Conservation (phyloP, 2,329 filamentous ascomycete genomes). For the Monosporascus ibericus region DNA sequence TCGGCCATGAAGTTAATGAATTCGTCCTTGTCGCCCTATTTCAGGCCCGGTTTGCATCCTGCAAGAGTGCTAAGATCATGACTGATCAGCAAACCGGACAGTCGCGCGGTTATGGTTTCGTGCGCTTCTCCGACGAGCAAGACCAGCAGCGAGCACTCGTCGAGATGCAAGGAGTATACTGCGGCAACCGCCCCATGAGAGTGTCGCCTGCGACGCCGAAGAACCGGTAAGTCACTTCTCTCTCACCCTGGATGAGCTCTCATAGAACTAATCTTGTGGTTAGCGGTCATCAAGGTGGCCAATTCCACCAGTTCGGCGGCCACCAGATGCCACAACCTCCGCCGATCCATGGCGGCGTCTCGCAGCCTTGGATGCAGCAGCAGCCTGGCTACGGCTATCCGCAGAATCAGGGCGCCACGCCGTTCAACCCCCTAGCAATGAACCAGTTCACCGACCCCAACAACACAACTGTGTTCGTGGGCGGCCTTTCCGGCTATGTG, state of each 20-base stretch:
- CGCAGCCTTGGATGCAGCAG: slow-evolving; percentile 33
- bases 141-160: slow-evolving; percentile 93
- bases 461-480: slow-evolving; percentile 98
- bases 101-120: slow-evolving; percentile 96
- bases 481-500: slow-evolving; percentile 93
- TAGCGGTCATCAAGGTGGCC: slow-evolving; percentile 34
- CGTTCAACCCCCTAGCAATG: slow-evolving; percentile 59
- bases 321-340: slow-evolving; percentile 33
- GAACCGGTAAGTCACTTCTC: slow-evolving; percentile 55
- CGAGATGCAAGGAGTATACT: slow-evolving; percentile 99
- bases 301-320: slow-evolving; percentile 29
- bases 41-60: slow-evolving; percentile 91
- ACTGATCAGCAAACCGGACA: slow-evolving; percentile 96
- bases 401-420: slow-evolving; percentile 22
- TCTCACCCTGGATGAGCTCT: neutral
- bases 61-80: slow-evolving; percentile 99
- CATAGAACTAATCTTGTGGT: slow-evolving; percentile 3
- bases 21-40: slow-evolving; percentile 96
- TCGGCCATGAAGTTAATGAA: slow-evolving; percentile 97
- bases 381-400: slow-evolving; percentile 28
- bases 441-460: slow-evolving; percentile 99
- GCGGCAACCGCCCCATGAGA: slow-evolving; percentile 96
- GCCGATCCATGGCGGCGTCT: slow-evolving; percentile 35
- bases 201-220: slow-evolving; percentile 97
- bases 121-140: slow-evolving; percentile 90